Conservation (phyloP, 2,329 filamentous ascomycete species). For the Coniella vitis region DNA sequence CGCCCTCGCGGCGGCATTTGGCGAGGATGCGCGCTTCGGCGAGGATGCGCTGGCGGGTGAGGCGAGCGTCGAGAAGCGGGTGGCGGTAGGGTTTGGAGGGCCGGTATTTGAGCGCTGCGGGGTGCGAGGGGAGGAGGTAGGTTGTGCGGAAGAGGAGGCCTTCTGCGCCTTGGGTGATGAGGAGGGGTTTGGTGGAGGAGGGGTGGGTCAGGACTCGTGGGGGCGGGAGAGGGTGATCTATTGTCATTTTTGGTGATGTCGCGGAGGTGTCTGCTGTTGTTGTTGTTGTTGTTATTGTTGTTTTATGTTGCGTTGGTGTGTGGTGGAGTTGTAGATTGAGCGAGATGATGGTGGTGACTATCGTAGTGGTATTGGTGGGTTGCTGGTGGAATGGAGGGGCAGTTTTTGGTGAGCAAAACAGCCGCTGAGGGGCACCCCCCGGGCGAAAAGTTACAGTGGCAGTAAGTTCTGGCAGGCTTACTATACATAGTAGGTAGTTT, state of each 20-base stretch:
- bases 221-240: constrained; percentile 39
- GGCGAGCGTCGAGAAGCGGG: constrained; percentile 75
- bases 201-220: constrained; percentile 59
- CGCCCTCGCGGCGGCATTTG: constrained; percentile 70
- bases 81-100: constrained; percentile 90
- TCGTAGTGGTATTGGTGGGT: too few relatives aligned
- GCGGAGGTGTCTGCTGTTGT: background rate
- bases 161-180: constrained; percentile 92
- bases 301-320: background rate
- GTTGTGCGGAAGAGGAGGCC: constrained; percentile 84
- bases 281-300: background rate
- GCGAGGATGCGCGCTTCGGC: constrained; percentile 82
- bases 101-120: constrained; percentile 83
- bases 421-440: background rate
- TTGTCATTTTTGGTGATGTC: constrained; percentile 5
- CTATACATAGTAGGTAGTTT: too few relatives aligned
- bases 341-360: too few relatives aligned
- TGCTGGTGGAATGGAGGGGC: background rate
- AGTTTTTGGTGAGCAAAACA: background rate
- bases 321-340: background rate
- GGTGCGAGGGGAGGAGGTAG: constrained; percentile 61
- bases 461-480: background rate
- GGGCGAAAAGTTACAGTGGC: background rate
- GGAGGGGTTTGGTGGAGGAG: constrained; percentile 51
- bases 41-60: constrained; percentile 81